These are phyloP conservation scores for Dichotomopilus funicola DNA, from an alignment of 2,329 filamentous ascomycete genomes.

Conservation along the genomic window DNA sequence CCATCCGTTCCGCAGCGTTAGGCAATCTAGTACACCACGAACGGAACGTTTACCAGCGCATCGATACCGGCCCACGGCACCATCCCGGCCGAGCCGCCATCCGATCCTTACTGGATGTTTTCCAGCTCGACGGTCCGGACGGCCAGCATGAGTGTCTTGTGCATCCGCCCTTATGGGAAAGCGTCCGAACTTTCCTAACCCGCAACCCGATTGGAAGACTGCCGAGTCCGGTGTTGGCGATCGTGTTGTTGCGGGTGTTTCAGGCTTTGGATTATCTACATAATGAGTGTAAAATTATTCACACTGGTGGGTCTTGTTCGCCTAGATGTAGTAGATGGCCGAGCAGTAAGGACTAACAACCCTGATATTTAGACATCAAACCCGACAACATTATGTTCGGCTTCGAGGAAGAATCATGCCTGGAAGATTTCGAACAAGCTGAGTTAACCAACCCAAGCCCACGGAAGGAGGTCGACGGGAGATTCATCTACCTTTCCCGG, in stretches of 20 bases:
- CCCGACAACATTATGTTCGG: conserved; percentile 9
- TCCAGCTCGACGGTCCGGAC: conserved; percentile 31
- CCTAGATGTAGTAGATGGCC: neutral
- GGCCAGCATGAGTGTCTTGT: conserved; percentile 33
- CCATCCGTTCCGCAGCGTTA: conserved; percentile 22
- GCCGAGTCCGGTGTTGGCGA: conserved; percentile 29
- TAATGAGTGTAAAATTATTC: conserved; percentile 38
- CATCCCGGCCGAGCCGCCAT: conserved; percentile 30
- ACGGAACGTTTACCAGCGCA: conserved; percentile 37
- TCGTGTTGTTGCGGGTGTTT: conserved; percentile 35
- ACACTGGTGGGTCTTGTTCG: conserved; percentile 30
- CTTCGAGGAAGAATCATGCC: neutral
- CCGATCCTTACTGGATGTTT: conserved; percentile 33
- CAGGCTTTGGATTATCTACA: conserved; percentile 41
- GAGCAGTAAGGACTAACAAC: neutral
- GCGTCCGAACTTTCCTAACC: conserved; percentile 32
- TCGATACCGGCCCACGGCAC: conserved; percentile 21
- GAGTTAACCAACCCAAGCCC: conserved; percentile 34
- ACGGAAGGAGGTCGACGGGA: conserved; percentile 36
- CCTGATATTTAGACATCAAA: neutral
- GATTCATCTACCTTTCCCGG: conserved; percentile 38
- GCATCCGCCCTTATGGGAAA: conserved; percentile 39
- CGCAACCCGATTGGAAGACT: conserved; percentile 36
- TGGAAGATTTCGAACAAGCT: neutral
- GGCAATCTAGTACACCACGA: conserved; percentile 29